Evolutionary conservation across 768 basidiomycete species (phyloP), one percentile per base, ranked within the genome.

Genomic region (Ramaria sp.): DNA sequence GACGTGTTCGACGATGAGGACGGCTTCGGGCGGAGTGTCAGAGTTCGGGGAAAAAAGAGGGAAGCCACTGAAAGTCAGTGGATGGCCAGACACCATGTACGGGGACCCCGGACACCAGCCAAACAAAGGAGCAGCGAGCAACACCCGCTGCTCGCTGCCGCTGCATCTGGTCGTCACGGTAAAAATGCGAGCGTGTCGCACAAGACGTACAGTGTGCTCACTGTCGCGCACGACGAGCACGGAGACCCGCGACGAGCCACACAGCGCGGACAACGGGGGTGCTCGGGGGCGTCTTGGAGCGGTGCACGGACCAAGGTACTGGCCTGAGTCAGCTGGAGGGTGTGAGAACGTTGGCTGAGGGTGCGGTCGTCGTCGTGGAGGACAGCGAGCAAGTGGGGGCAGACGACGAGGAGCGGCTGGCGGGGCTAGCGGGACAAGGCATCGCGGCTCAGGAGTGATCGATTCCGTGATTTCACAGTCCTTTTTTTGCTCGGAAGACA

Each of bases 1-100:
- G 72, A 71, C 73, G 75, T 67, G 68, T 70, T 63, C 66, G 72
- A 72, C 75, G 71, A 69, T 70, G 74, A 67, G 63, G 63, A 63
- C 59, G 65, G 61, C 60, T 46, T 24, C 30, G 11, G 65, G 70
- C 72, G 76, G 69, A 73, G 71, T 70, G 72, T 69, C 68, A 71
- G 72, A 68, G 71, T 70, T 72, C 73, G 73, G 65, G 71, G 70
- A 69, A 68, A 69, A 71, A 69, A 62, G 65, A 66, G 68, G 71
- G 70, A 59, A 68, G 68, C 69, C 65, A 65, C 68, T 71, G 66
- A 68, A 68, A 63, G 62, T 43, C 41, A 70, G 48, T 51, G 0
- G 0, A 10, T 65, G 71, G 72, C 64, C 72, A 71, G 74, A 72
- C 74, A 75, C 75, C 67, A 61, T 52, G 45, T 30, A 41, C 68